Base-by-base conservation (phyloP, 179 eudicot species). In the Beta lomatogona region DNA sequence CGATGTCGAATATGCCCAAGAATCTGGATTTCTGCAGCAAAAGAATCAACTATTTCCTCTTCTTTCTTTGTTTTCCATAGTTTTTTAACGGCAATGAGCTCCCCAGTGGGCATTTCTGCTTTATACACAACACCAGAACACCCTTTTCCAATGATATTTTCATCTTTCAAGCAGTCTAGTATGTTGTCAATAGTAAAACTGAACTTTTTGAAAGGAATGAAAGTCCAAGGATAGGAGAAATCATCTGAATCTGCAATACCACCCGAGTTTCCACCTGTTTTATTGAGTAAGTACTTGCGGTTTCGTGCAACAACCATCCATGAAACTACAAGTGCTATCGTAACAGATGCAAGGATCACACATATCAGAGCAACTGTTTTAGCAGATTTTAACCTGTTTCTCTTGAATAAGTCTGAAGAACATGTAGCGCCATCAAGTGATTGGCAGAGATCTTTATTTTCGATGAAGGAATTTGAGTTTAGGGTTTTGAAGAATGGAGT, bases 141-240 rank as follows among this genome's bases (percentile, higher is more conserved):
- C n/a, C 98, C 98, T 89, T 93, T 94, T 6, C 98, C 98, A 0
- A 94, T 90, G n/a, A 92, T 87, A 57, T 94, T 93, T 72, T 92
- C 98, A 6, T 94, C 96, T 77, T 86, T 92, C 81, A 94, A 86
- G 86, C 97, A 92, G 53, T 90, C 92, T 82, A 94, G 65, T 80
- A 94, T 94, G 92, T 88, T 92, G 81, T 93, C 92, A 2, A 94
- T 85, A 0, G 90, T 77, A 86, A 91, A 93, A 46, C 83, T 88
- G 64, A 90, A 88, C 87, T 94, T 94, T 78, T 91, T 94, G 83
- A 94, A 93, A 6, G 98, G 98, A 66, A 94, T 94, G 85, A 93
- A 94, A 18, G 93, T 91, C 98, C 98, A 94, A 3, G 98, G 98
- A 82, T 93, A 91, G 6, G 97, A 93, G 82, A 93, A 93, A 85